Evolutionary conservation across 139 green algal species (phyloP).

Genomic region (Protoeuglena noctilucae): DNA sequence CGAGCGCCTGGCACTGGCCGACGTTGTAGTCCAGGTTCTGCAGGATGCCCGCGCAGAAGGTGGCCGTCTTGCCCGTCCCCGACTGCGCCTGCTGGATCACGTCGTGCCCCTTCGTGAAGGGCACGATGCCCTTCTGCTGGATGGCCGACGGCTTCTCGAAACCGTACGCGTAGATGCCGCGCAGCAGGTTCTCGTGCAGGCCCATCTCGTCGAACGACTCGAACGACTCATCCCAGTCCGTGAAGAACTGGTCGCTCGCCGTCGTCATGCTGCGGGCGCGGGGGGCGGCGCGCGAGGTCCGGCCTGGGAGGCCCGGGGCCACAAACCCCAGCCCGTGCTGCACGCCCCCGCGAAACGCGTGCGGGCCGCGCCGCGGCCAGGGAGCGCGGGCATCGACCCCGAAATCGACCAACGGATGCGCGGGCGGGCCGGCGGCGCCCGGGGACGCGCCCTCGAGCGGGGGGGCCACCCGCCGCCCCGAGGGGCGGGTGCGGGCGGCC

Average conservation of each 20-base stretch:
- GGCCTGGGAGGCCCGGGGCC: too few relatives aligned
- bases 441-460: too few relatives aligned
- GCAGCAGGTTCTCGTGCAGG: conserved; percentile 95
- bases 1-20: conserved; percentile 90
- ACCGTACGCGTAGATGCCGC: conserved; percentile 98
- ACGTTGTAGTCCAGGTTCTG: conserved; percentile 90
- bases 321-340: too few relatives aligned
- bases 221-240: conserved; percentile 91
- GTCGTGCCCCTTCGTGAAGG: conserved; percentile 90
- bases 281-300: too few relatives aligned
- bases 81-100: conserved; percentile 99
- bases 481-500: too few relatives aligned
- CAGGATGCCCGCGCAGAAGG: conserved; percentile 74
- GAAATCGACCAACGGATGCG: background rate
- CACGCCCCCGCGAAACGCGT: background rate
- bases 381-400: background rate
- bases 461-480: too few relatives aligned
- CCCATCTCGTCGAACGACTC: conserved; percentile 96
- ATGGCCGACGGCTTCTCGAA: conserved; percentile 99
- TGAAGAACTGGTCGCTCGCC: conserved; percentile 64
- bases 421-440: too few relatives aligned
- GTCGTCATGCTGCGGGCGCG: background rate
- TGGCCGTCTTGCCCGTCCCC: conserved; percentile 98
- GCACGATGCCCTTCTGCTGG: conserved; percentile 98
- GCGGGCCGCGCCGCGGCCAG: background rate